Conservation (phyloP, 345 rosid genomes). For the Microthlaspi erraticum region DNA sequence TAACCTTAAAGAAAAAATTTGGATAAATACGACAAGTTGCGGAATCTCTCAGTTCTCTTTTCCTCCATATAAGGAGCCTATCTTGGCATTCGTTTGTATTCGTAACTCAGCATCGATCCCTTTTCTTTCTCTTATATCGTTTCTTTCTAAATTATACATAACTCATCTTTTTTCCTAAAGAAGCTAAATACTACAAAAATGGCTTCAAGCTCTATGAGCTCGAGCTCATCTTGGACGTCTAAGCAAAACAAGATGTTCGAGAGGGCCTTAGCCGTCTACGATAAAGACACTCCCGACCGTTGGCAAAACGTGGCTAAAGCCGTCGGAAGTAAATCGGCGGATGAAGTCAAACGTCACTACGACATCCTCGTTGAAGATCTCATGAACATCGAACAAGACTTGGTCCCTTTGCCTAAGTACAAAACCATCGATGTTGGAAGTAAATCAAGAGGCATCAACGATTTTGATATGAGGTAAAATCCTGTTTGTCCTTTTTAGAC, state of each 20-base stretch:
- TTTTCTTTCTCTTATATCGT: conserved; percentile 15
- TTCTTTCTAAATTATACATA: conserved; percentile 9
- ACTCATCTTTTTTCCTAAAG: neutral
- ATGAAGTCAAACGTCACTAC: conserved; percentile 83
- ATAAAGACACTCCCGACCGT: conserved; percentile 89
- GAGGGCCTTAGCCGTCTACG: conserved; percentile 78
- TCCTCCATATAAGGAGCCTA: conserved; percentile 44
- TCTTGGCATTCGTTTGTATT: conserved; percentile 35
- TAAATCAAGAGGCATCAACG: conserved; percentile 46
- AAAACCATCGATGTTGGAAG: conserved; percentile 36
- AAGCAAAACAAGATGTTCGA: conserved; percentile 85
- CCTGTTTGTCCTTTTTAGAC: neutral
- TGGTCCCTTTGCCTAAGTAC: conserved; percentile 73
- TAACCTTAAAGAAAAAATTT: neutral
- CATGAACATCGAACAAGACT: conserved; percentile 70
- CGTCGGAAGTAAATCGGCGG: conserved; percentile 78
- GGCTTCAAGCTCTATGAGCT: conserved; percentile 50
- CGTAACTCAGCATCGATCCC: conserved; percentile 26
- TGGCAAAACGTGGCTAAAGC: conserved; percentile 89
- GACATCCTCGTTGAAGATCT: conserved; percentile 85
- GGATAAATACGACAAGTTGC: conserved; percentile 39
- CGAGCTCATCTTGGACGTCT: conserved; percentile 69
- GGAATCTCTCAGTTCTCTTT: conserved; percentile 27
- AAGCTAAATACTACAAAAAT: conserved; percentile 2
- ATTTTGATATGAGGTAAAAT: conserved; percentile 51